Conservation (phyloP, 1,284 basidiomycete species). For the Cerrena zonata region DNA sequence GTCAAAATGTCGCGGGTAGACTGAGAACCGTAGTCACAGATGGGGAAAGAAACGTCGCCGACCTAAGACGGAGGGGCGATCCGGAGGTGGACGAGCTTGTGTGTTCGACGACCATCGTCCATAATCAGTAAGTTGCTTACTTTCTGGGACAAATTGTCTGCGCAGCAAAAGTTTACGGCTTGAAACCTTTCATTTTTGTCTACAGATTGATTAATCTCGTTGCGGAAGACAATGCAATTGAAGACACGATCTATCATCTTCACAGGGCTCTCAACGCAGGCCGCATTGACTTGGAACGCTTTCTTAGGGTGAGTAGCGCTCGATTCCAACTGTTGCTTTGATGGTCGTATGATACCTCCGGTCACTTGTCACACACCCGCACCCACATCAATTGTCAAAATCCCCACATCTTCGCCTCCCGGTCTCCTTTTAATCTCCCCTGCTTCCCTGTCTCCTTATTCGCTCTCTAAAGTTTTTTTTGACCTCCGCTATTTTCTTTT, state of each 20-base stretch:
- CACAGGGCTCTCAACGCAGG: slow-evolving; percentile 90
- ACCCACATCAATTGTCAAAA: too few relatives aligned
- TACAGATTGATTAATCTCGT: slow-evolving; percentile 85
- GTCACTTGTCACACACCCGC: too few relatives aligned
- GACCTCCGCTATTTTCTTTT: slow-evolving; percentile 7
- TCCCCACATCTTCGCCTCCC: too few relatives aligned
- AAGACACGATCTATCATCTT: slow-evolving; percentile 96
- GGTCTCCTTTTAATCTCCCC: too few relatives aligned
- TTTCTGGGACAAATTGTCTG: slow-evolving; percentile 8
- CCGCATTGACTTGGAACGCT: slow-evolving; percentile 86
- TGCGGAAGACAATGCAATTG: slow-evolving; percentile 97
- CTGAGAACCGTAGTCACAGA: slow-evolving; percentile 57
- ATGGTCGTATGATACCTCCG: slow-evolving; percentile 13
- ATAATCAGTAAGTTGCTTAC: slow-evolving; percentile 76
- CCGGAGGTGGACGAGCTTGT: slow-evolving; percentile 89
- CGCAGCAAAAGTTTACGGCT: slow-evolving; percentile 6
- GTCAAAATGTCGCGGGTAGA: slow-evolving; percentile 68
- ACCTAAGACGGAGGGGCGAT: slow-evolving; percentile 69
- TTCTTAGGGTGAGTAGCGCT: slow-evolving; percentile 73
- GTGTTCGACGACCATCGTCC: slow-evolving; percentile 89
- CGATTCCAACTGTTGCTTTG: slow-evolving; percentile 11
- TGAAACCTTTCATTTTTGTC: neutral
- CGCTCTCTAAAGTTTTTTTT: slow-evolving; percentile 9
- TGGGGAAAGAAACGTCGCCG: slow-evolving; percentile 63
- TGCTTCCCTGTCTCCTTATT: too few relatives aligned